Evolutionary conservation across 2,329 filamentous ascomycete genomes (phyloP), one percentile per base, ranked within the genome.

Genomic region (Thermothelomyces thermophilus): DNA sequence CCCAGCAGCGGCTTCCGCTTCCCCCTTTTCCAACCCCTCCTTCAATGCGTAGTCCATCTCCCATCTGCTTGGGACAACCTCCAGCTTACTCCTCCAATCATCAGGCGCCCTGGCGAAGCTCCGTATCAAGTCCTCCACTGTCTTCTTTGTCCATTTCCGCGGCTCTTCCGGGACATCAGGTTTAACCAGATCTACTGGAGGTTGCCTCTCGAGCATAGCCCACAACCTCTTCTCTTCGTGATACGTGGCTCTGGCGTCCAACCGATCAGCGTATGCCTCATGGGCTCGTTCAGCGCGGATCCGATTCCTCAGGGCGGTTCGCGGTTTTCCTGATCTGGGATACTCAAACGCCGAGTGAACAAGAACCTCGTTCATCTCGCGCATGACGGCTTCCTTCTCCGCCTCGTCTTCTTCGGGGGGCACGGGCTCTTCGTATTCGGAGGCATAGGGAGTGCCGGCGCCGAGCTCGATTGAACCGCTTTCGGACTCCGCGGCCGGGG

Each of bases 191-290:
- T 64, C 64, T 50, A 60, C 60, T 0, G 68, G 69, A 2, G 71
- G 69, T 28, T 63, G 60, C 58, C 62, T 64, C 35, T 68, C 67
- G 17, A 77, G 52, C 14, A 76, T 50, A 9, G 62, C 58, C 75
- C 75, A 77, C 64, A 79, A 63, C 40, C 66, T 60, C 22, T 57
- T 53, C 56, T 78, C 75, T 28, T 72, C 73, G 20, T 63, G 57
- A 37, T 65, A 64, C 46, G 68, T 71, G 2, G 63, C 66, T 34
- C 64, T 63, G 14, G 63, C 62, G 53, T 79, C 75, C 13, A 64
- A 52, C 3, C 62, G 58, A 22, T 75, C 71, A 0, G 75, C 73
- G 33, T 71, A 65, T 11, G 59, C 63, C 53, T 77, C 74, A 37
- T 73, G 69, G 10, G 61, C 59, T 34, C 67, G 62, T 53, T 76